These are phyloP conservation scores for Hypericum androsaemum DNA, from an alignment of 345 rosid species.

Conservation along the genomic window DNA sequence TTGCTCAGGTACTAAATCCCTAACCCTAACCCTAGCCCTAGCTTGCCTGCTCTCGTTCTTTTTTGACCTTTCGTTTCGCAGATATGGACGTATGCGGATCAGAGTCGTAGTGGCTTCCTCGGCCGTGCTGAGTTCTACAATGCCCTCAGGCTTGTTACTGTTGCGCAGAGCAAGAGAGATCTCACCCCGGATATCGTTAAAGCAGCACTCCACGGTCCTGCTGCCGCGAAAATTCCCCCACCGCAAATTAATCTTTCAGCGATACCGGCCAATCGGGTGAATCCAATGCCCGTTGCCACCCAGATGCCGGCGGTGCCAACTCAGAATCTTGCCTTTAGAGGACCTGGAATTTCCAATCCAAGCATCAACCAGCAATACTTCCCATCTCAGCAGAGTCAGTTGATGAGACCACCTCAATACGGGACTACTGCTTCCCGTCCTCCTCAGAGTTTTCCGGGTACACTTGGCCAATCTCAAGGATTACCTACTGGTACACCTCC, in stretches of 20 bases:
- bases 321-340: slow-evolving; percentile 51
- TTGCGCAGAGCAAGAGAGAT: too few relatives aligned
- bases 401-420: slow-evolving; percentile 43
- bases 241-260: slow-evolving; percentile 77
- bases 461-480: slow-evolving; percentile 34
- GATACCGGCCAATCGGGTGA: slow-evolving; percentile 35
- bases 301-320: slow-evolving; percentile 25
- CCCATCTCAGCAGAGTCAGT: slow-evolving; percentile 49
- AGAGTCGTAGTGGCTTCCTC: slow-evolving; percentile 62
- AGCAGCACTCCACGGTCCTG: slow-evolving; percentile 85
- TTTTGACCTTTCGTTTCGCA: slow-evolving; percentile 17
- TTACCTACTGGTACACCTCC: slow-evolving; percentile 28
- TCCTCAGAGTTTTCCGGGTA: slow-evolving; percentile 27
- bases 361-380: slow-evolving; percentile 35
- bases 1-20: slow-evolving; percentile 60
- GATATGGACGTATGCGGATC: slow-evolving; percentile 91
- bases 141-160: slow-evolving; percentile 81
- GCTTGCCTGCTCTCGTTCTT: background rate
- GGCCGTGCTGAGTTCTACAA: slow-evolving; percentile 77
- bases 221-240: slow-evolving; percentile 92
- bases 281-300: slow-evolving; percentile 24
- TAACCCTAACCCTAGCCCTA: slow-evolving; percentile 1
- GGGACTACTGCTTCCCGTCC: slow-evolving; percentile 41
- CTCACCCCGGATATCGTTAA: slow-evolving; percentile 93
- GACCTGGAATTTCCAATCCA: slow-evolving; percentile 46